Evolutionary conservation across 177 flowering plant species (phyloP), one percentile per base, ranked within the genome.

Genomic region (Vitis hybrid): DNA sequence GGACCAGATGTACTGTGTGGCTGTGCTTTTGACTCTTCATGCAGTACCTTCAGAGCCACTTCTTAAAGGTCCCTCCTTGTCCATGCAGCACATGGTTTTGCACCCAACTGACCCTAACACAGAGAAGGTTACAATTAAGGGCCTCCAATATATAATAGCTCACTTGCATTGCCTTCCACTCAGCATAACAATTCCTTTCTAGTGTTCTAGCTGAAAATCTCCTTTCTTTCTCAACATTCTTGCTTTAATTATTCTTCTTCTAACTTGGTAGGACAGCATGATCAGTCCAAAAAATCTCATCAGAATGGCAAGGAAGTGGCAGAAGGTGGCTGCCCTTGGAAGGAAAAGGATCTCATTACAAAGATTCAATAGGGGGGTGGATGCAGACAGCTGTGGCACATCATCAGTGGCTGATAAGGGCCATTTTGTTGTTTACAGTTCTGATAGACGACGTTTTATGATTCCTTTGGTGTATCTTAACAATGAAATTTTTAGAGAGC

Each of bases 361-460:
- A 67, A 13, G 49, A 17, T 5, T 6, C 19, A 69, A 0, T 3
- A 11, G 35, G 10, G 14, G 3, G 27, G 46, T 18, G 27, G 27
- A 24, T 24, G 24, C 13, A 3, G 17, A 52, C 48, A 21, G 2
- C 5, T 17, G 21, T 3, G n/a, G 18, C 3, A 11, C 64, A 52
- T 59, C 73, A 15, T n/a, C 55, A 14, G 70, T 70, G 7, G 74
- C 78, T 40, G 66, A 67, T 1, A 70, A 73, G 17, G 82, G 77
- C 10, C 77, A 79, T 30, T 79, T 79, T 62, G 65, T 73, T 4
- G 74, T 67, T 4, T 65, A 65, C 57, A 65, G 56, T 10, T 17
- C 14, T 8, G 68, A 65, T 13, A n/a, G 27, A 17, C 24, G 6
- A 11, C 68, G 68, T 3, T 65, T 65, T 21, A 17, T 50, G 68